Evolutionary conservation across 2,329 filamentous ascomycete species (phyloP).

Genomic region (Exserohilum turcica): DNA sequence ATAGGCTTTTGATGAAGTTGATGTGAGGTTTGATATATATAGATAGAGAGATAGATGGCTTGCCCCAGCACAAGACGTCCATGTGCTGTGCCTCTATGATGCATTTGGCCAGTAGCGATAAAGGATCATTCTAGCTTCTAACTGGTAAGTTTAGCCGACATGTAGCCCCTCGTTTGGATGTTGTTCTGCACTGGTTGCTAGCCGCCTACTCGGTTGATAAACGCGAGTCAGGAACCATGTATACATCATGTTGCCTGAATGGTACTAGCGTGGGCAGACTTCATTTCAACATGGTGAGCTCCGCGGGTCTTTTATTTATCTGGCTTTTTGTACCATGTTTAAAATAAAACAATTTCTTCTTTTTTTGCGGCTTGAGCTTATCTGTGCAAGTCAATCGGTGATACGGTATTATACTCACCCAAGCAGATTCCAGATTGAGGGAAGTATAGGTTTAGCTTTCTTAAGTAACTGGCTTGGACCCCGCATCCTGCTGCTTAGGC

Average conservation of each 20-base stretch:
- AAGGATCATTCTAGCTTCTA: constrained; percentile 3
- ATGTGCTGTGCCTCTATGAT: constrained; percentile 5
- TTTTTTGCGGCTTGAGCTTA: too few species aligned
- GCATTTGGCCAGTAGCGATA: constrained; percentile 2
- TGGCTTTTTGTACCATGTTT: too few species aligned
- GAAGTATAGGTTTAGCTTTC: too few species aligned
- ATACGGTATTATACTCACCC: too few species aligned
- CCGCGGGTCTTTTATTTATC: neutral
- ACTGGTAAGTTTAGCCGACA: constrained; percentile 22
- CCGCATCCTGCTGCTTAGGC: too few species aligned
- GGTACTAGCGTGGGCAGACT: neutral
- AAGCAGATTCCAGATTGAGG: too few species aligned
- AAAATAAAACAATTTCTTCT: too few species aligned
- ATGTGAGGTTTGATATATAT: neutral
- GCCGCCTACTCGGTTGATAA: constrained; percentile 6
- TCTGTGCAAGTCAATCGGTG: too few species aligned
- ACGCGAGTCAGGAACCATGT: neutral
- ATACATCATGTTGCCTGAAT: neutral
- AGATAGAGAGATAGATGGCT: neutral
- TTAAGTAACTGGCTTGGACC: too few species aligned
- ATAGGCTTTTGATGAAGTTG: neutral
- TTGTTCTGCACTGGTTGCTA: constrained; percentile 10
- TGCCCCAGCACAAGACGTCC: neutral
- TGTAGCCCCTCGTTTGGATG: constrained; percentile 1
- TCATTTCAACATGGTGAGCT: neutral